Conservation (phyloP, 345 rosid species). For the Orychophragmus violaceus region DNA sequence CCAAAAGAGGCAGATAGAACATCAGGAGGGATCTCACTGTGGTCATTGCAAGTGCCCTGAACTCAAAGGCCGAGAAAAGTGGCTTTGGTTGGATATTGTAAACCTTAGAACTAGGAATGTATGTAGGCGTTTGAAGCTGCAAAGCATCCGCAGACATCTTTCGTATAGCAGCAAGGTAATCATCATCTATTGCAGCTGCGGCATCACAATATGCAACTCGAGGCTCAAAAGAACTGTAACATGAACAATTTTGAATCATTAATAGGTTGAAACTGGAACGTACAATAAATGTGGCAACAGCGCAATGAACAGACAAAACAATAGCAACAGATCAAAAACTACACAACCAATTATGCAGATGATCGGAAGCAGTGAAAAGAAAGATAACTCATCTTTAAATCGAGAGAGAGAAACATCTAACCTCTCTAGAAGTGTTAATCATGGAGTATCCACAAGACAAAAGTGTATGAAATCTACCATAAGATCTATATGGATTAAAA, state of each 20-base stretch:
- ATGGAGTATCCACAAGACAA: no score
- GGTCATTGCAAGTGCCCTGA: slow-evolving; percentile 65
- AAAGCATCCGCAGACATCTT: slow-evolving; percentile 37
- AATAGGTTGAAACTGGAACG: neutral
- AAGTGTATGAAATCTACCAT: neutral
- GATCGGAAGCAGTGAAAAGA: no score
- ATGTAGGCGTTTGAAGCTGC: slow-evolving; percentile 41
- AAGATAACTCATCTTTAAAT: no score
- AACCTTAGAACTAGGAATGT: slow-evolving; percentile 44
- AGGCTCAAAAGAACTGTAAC: slow-evolving; percentile 43
- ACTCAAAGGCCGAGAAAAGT: slow-evolving; percentile 75
- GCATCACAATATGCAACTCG: slow-evolving; percentile 86
- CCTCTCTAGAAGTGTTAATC: no score
- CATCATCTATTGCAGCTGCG: slow-evolving; percentile 54
- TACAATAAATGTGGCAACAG: neutral
- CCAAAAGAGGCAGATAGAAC: slow-evolving; percentile 87
- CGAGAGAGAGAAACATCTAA: no score
- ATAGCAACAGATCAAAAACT: neutral
- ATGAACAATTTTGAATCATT: slow-evolving; percentile 14
- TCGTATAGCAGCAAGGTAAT: slow-evolving; percentile 38
- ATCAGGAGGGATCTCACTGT: slow-evolving; percentile 74
- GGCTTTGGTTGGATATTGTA: slow-evolving; percentile 70
- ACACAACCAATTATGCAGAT: neutral
- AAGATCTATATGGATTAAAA: neutral
- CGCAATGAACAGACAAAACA: neutral